Base-by-base conservation (phyloP, 352 stramenopile species). In the Pilasporangium apinafurcum region DNA sequence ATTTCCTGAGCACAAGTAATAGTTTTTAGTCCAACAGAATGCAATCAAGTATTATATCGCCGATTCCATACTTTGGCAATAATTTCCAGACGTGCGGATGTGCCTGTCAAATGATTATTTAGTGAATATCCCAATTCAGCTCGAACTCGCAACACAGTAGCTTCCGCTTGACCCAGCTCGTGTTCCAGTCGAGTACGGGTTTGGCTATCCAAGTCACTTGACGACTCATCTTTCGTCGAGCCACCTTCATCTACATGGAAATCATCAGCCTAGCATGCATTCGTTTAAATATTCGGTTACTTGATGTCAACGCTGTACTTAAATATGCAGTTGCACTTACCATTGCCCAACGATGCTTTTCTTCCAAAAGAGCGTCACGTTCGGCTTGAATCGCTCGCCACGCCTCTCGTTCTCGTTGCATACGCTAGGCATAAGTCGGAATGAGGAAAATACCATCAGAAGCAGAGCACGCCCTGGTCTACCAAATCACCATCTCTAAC, bases 281-380 rank as follows among this genome's bases (percentile, higher is more conserved):
- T 12, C 25, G 26, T 36, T 24, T 42, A 37, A 4, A 31, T 9
- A 8, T 7, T 40, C 17, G 3, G 37, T 22, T 29, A 13, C 2
- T 9, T n/a, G 13, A 32, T 28, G n/a, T 18, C 17, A 46, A 14
- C 18, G 12, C n/a, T 14, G 30, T 9, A n/a, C n/a, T n/a, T n/a
- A n/a, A n/a, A n/a, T n/a, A n/a, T n/a, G 9, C 17, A 12, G 6
- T 17, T 8, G 12, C 13, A 50, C 59, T 16, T 48, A 87, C 76
- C 75, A 86, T 82, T 24, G 74, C 75, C 80, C 80, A 92, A 9
- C 78, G 77, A 49, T 92, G 80, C 37, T 92, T 92, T 59, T 92
- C 80, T 52, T 90, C 72, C 7, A 90, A 40, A 12, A 92, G 43
- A 8, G 69, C 77, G 45, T 92, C 80, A 8, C 80, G 67, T 46